A percentile compares a stretch with the other conserved stretches of the same genome.
Evolutionary conservation across 148 eudicot species (phyloP).

Genomic region (Cornus suecica): DNA sequence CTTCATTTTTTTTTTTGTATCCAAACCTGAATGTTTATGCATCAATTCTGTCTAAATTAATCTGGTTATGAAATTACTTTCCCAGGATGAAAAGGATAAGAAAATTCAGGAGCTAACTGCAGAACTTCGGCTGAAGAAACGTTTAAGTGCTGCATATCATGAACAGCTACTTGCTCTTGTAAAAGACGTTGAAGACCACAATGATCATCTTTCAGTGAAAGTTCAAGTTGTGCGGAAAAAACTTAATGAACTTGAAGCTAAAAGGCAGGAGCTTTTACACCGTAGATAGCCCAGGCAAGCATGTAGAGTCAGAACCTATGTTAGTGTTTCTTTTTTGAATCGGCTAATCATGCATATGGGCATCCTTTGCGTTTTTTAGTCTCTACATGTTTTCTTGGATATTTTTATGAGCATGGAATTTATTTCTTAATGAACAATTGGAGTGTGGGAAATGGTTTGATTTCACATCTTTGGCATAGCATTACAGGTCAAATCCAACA

Average conservation of each 20-base stretch:
- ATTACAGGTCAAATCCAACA: no score
- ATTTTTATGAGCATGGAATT: not conserved
- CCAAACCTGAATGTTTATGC: not conserved
- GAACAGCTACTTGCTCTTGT: constrained; percentile 45
- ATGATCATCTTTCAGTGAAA: constrained; percentile 37
- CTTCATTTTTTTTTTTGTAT: no score
- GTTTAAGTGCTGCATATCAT: constrained; percentile 41
- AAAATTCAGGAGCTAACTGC: constrained; percentile 53
- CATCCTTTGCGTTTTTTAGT: constrained; percentile 4
- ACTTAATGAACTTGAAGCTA: constrained; percentile 38
- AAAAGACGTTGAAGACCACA: constrained; percentile 48
- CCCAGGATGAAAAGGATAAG: constrained; percentile 55
- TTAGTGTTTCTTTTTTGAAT: not conserved
- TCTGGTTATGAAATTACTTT: not conserved
- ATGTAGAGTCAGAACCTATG: constrained; percentile 10
- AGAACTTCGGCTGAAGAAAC: constrained; percentile 48
- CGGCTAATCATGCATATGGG: not conserved
- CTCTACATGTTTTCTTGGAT: not conserved
- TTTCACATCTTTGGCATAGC: not conserved
- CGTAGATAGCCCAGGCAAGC: constrained; percentile 7
- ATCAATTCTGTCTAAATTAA: not conserved
- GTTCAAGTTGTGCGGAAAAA: constrained; percentile 32
- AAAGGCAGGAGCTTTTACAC: constrained; percentile 25
- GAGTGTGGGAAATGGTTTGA: not conserved
- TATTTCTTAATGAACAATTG: not conserved